A percentile compares a stretch with the other conserved stretches of the same genome.
Evolutionary conservation across 1,284 basidiomycete species (phyloP).

Genomic region (Rhizoctonia solani): DNA sequence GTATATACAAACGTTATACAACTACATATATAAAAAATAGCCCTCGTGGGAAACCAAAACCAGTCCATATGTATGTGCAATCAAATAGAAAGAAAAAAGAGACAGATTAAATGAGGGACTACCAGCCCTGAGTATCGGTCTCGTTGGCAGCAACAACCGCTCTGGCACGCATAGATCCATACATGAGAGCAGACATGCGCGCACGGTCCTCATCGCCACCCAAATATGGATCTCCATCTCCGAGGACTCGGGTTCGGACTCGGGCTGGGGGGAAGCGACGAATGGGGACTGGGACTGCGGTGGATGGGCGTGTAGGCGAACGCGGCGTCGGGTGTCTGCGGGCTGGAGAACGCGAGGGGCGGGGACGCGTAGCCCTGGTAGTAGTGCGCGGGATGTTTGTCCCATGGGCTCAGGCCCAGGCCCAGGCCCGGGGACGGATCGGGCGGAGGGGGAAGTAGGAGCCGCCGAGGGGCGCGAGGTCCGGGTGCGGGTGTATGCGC

Average conservation of each 20-base stretch:
- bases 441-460: conserved; percentile 12
- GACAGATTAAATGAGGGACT: background rate
- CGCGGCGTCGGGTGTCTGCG: no score
- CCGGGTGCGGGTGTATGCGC: conserved; percentile 12
- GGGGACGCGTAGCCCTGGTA: no score
- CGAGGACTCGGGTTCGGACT: conserved; percentile 5
- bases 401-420: background rate
- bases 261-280: background rate
- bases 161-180: conserved; percentile 23
- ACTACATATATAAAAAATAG: no score
- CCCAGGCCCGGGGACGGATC: conserved; percentile 1
- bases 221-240: no score
- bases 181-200: conserved; percentile 32
- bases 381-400: conserved; percentile 1
- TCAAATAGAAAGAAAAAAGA: no score
- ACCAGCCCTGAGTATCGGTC: conserved; percentile 26
- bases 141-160: conserved; percentile 21
- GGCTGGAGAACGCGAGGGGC: no score
- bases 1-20: no score
- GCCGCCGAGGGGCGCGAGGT: background rate
- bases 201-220: conserved; percentile 25
- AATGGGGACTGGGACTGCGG: background rate
- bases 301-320: background rate
- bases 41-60: no score
- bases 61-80: no score